These are phyloP conservation scores for Microbotryum violaceum DNA, from an alignment of 1,284 basidiomycete genomes.

Conservation along the genomic window DNA sequence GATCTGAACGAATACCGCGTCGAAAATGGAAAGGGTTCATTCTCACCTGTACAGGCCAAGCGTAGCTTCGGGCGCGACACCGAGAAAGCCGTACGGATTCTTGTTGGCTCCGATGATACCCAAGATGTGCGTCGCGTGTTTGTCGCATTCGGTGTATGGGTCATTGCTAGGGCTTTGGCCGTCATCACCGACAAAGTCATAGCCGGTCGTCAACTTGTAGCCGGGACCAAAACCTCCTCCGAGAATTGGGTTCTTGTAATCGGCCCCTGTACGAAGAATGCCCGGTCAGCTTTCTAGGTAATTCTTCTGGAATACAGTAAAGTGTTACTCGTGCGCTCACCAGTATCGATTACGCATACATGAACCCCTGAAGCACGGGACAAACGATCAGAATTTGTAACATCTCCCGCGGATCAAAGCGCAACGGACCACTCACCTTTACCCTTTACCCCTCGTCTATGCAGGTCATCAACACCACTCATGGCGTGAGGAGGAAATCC, in stretches of 20 bases:
- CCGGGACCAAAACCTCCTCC: slow-evolving; percentile 57
- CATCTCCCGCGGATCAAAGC: no score
- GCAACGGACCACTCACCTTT: no score
- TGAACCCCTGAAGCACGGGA: no score
- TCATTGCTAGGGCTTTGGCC: slow-evolving; percentile 15
- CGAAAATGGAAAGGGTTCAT: no score
- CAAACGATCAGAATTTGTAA: no score
- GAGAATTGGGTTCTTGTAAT: slow-evolving; percentile 46
- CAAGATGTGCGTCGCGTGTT: slow-evolving; percentile 18
- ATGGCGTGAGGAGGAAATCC: no score
- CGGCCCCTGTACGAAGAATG: slow-evolving; percentile 37
- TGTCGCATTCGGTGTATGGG: slow-evolving; percentile 3
- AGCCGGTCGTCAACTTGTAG: slow-evolving; percentile 55
- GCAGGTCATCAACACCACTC: no score
- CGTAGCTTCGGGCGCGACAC: slow-evolving; percentile 31
- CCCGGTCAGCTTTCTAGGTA: not conserved
- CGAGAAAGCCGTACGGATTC: slow-evolving; percentile 31
- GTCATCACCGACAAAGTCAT: slow-evolving; percentile 46
- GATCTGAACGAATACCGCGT: no score
- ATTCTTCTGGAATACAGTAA: no score
- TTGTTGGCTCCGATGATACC: slow-evolving; percentile 31
- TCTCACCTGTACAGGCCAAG: slow-evolving; percentile 28
- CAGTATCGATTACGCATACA: no score
- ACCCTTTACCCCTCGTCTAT: no score
- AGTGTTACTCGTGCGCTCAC: no score